Evolutionary conservation across 371 early-diverging fungal genomes (phyloP), one percentile per base, ranked within the genome.

Genomic region (Mortierella sp.): DNA sequence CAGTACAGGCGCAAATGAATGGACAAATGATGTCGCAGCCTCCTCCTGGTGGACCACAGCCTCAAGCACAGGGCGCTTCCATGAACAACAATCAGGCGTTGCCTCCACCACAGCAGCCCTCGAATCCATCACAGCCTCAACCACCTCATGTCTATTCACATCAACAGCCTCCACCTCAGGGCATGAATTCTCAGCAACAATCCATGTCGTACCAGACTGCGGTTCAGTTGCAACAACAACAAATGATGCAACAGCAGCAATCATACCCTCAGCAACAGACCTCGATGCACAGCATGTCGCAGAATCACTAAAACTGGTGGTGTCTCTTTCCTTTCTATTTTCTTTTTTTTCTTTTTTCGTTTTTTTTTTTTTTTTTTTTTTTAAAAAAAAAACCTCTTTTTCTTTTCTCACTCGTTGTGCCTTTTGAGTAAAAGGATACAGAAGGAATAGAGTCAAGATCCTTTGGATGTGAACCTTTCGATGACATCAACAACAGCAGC

Each of bases 191-290:
- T n/a, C 74, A 67, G 45, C 53, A 50, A 18, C 68, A 67, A 58
- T 57, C 55, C 4, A 45, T 55, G 68, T 47, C 68, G 1, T 59
- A 74, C 16, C 74, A 74, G 44, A 52, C 64, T 15, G 55, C 68
- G 64, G 68, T 68, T 44, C 74, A 74, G 25, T 67, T 67, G 53
- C 74, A 72, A 25, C 72, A 70, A n/a, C 70, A 70, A 45, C 64
- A 62, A 14, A 55, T 57, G 18, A 61, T 64, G 56, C n/a, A n/a
- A 55, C 72, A 72, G 62, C 72, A 72, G 23, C 62, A 63, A 29
- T 51, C 64, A 19, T 64, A 70, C 48, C 50, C 63, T 21, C 73
- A 62, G 18, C 72, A 72, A 53, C 72, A 72, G 23, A n/a, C n/a
- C n/a, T 68, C 67, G 52, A 62, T 69, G 64, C 63, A 45, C 64